Percentiles rank a stretch among this genome's conserved stretches.
Conservation (phyloP, 2,329 filamentous ascomycete genomes). For the Pestalotiopsis sp. region DNA sequence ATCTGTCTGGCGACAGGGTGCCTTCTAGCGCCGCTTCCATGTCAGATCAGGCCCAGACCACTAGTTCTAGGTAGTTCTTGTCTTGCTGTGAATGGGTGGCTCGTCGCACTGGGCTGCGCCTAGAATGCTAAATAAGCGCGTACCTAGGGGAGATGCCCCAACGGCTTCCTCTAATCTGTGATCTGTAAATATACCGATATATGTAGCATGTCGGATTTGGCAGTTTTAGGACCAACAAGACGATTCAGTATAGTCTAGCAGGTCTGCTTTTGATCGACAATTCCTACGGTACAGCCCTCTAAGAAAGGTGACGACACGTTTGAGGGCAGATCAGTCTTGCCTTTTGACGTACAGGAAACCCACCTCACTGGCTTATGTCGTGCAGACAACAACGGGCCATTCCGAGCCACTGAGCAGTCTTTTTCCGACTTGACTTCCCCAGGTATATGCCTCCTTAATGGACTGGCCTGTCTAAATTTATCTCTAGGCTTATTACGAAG, state of each 20-base stretch:
- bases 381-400: background rate
- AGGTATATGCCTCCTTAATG: background rate
- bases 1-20: background rate
- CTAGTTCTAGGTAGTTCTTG: background rate
- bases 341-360: background rate
- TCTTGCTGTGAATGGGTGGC: background rate
- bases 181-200: no score
- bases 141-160: conserved; percentile 19
- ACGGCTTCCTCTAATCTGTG: background rate
- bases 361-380: background rate
- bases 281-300: background rate
- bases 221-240: background rate
- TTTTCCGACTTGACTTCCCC: background rate
- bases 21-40: conserved; percentile 1
- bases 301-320: background rate
- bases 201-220: no score
- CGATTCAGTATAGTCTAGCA: background rate
- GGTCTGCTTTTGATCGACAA: no score
- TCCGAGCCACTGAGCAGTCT: background rate
- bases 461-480: background rate
- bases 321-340: background rate
- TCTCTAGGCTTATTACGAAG: no score
- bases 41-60: background rate
- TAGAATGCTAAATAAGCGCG: conserved; percentile 20
- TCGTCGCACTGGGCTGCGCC: conserved; percentile 3